A percentile compares a stretch with the other conserved stretches of the same genome.
Conservation (phyloP, 2,329 filamentous ascomycete genomes). For the Aureobasidium zeae region DNA sequence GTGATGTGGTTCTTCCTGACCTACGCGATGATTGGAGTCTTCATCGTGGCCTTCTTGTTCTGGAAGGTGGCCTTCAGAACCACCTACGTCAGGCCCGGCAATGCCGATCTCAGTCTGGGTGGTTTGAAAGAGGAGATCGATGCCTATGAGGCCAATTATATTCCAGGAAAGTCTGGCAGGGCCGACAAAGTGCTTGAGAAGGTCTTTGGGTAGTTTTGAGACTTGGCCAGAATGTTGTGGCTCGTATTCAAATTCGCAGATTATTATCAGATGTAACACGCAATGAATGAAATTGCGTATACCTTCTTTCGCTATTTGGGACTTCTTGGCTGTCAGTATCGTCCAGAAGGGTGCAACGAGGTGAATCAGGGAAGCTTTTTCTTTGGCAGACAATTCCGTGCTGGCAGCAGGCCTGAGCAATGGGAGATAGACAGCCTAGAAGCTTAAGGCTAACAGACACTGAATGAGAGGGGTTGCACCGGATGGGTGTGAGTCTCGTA, state of each 20-base stretch:
- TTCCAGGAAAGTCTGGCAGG: background rate
- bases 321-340: too few species aligned
- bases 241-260: background rate
- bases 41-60: background rate
- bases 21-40: constrained; percentile 8
- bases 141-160: constrained; percentile 11
- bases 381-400: too few species aligned
- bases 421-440: too few species aligned
- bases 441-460: too few species aligned
- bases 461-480: too few species aligned
- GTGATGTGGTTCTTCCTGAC: constrained; percentile 9
- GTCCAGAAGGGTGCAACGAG: too few species aligned
- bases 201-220: background rate
- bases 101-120: constrained; percentile 16
- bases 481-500: too few species aligned
- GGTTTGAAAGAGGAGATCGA: constrained; percentile 18
- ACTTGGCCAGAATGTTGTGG: background rate
- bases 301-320: too few species aligned
- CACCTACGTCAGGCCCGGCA: constrained; percentile 13
- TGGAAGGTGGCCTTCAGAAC: constrained; percentile 8
- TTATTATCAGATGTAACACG: constrained; percentile 35
- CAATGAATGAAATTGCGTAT: constrained; percentile 17
- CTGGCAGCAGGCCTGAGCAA: too few species aligned
- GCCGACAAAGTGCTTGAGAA: background rate
- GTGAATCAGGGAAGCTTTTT: too few species aligned